Percentiles rank a stretch among this genome's conserved stretches.
Evolutionary conservation across 2,329 filamentous ascomycete species (phyloP).

Genomic region (Exophiala dermatitidis): DNA sequence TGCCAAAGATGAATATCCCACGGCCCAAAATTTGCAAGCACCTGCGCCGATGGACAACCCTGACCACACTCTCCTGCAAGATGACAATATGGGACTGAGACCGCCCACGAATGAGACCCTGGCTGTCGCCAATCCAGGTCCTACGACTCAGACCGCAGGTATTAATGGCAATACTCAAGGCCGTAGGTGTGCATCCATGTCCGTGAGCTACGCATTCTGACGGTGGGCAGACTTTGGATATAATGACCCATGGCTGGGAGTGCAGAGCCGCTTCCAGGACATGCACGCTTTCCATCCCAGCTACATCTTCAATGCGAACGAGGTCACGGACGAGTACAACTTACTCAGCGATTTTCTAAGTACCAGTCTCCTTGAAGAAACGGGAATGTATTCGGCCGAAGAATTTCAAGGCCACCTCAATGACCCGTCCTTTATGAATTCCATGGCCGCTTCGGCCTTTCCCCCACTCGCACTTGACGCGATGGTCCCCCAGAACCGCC

Average conservation of each 20-base stretch:
- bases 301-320: constrained; percentile 90
- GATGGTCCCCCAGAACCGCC: constrained; percentile 34
- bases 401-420: constrained; percentile 57
- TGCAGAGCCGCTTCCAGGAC: constrained; percentile 81
- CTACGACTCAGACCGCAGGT: constrained; percentile 60
- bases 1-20: constrained; percentile 39
- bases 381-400: constrained; percentile 57
- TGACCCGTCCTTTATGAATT: constrained; percentile 49
- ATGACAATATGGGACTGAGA: constrained; percentile 43
- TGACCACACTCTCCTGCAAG: constrained; percentile 38
- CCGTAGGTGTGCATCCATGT: constrained; percentile 54
- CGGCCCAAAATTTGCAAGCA: constrained; percentile 44
- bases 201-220: constrained; percentile 27
- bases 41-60: constrained; percentile 53
- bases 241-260: constrained; percentile 67
- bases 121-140: constrained; percentile 38
- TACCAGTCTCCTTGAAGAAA: constrained; percentile 79
- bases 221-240: constrained; percentile 62
- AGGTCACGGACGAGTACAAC: constrained; percentile 95
- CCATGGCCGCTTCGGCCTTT: constrained; percentile 34
- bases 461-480: constrained; percentile 27
- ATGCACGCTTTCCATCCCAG: constrained; percentile 90
- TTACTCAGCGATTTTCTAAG: constrained; percentile 93
- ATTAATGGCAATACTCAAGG: constrained; percentile 61
- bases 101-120: constrained; percentile 33